phyloP scores from a whole-genome alignment of 768 basidiomycete species.

The Russula emetica region DNA sequence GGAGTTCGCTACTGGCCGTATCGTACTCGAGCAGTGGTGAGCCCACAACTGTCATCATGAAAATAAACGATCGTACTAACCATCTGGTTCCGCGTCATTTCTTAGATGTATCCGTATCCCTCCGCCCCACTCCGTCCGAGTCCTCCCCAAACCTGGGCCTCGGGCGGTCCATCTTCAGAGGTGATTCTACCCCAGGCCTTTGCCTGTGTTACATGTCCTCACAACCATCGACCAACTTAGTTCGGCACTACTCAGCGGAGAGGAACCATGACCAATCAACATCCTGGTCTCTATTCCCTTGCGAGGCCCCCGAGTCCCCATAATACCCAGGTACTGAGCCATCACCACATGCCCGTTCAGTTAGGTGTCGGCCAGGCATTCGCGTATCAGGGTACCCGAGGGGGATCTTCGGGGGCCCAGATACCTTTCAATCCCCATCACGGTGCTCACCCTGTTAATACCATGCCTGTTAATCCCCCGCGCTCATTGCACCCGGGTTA shows the following conservation, averaged over 20 bases:
- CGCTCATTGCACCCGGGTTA: neutral
- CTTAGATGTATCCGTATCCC: neutral
- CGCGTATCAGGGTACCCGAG: too few relatives aligned
- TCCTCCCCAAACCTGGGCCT: neutral
- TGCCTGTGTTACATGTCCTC: neutral
- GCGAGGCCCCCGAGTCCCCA: neutral
- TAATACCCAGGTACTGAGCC: neutral
- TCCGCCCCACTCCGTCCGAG: neutral
- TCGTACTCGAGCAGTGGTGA: neutral
- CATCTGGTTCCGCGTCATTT: neutral
- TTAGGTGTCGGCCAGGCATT: too few relatives aligned
- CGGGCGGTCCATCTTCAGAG: neutral
- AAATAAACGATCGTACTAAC: neutral
- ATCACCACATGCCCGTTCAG: neutral
- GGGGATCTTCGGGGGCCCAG: neutral
- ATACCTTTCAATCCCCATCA: neutral
- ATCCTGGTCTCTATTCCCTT: neutral
- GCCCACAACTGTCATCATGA: neutral
- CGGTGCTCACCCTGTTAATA: neutral
- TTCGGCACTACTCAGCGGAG: neutral
- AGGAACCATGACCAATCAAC: neutral
- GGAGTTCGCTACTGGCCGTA: neutral
- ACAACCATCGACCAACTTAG: neutral
- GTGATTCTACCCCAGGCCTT: neutral
- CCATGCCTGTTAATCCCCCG: neutral